A percentile compares a stretch with the other conserved stretches of the same genome.
These are phyloP conservation scores for Phytopythium cucurbitacearum DNA, from an alignment of 352 stramenopile genomes.

Conservation along the genomic window DNA sequence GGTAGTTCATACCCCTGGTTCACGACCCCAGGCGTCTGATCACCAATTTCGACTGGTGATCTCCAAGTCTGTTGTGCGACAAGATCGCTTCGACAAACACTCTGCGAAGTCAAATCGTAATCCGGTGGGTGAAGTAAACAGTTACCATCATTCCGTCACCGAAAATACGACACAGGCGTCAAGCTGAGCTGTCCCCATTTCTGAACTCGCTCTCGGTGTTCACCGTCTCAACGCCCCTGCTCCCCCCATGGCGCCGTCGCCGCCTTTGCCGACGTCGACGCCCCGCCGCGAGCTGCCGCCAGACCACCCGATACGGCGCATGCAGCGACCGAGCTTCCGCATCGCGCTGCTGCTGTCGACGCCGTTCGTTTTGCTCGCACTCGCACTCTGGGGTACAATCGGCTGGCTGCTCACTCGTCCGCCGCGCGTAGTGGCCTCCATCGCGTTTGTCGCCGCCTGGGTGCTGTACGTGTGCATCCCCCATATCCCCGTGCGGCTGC, in stretches of 20 bases:
- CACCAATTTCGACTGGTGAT: too few relatives aligned
- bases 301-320: constrained; percentile 9
- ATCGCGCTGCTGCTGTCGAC: constrained; percentile 30
- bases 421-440: constrained; percentile 20
- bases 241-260: not conserved
- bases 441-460: constrained; percentile 26
- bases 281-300: constrained; percentile 11
- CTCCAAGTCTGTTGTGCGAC: too few relatives aligned
- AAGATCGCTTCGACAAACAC: not conserved
- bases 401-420: constrained; percentile 48
- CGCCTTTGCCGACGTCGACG: constrained; percentile 1
- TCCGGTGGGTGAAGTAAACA: too few relatives aligned
- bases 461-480: constrained; percentile 52
- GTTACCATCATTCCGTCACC: too few relatives aligned
- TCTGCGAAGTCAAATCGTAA: not conserved
- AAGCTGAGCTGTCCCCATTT: too few relatives aligned
- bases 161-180: too few relatives aligned
- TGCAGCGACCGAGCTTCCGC: constrained; percentile 10
- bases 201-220: too few relatives aligned
- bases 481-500: constrained; percentile 31
- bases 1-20: too few relatives aligned
- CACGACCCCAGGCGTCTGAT: too few relatives aligned
- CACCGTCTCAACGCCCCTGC: not conserved
- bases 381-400: constrained; percentile 50
- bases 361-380: constrained; percentile 40